Conservation (phyloP, 805 yeast genomes). For the Hanseniaspora lachancei region DNA sequence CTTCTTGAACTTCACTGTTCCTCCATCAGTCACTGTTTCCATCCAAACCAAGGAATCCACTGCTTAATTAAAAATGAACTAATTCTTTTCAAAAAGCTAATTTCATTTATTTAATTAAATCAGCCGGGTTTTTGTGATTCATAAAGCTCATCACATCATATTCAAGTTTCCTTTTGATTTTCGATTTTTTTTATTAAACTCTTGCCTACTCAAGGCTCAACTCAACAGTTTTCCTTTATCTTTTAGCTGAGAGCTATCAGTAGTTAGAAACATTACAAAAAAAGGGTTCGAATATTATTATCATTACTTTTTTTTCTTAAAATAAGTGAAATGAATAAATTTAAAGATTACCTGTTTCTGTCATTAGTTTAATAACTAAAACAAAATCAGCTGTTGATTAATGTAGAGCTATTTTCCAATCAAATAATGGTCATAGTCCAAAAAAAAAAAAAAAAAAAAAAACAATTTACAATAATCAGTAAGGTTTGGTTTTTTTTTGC, state of each 20-base stretch:
- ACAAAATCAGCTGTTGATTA: neutral
- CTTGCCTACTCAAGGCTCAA: conserved; percentile 12
- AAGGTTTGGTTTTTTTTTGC: neutral
- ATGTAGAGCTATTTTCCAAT: neutral
- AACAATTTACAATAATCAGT: no score
- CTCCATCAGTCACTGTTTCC: conserved; percentile 12
- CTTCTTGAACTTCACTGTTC: conserved; percentile 9
- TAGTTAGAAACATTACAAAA: conserved; percentile 11
- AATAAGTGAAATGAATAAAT: neutral
- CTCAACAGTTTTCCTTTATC: conserved; percentile 10
- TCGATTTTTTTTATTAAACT: neutral
- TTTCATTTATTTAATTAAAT: neutral
- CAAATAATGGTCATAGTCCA: neutral
- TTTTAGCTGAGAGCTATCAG: conserved; percentile 14
- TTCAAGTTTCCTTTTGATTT: no score
- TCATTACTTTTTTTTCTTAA: neutral
- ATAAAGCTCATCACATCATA: no score
- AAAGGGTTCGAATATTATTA: neutral
- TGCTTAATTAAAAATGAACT: neutral
- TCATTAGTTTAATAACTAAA: neutral
- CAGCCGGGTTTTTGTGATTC: no score
- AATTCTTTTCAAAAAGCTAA: neutral
- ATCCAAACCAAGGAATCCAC: conserved; percentile 11
- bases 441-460: no score
- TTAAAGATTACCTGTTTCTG: neutral